phyloP scores from a whole-genome alignment of 129 eudicot species.

The Smallanthus sonchifolius region DNA sequence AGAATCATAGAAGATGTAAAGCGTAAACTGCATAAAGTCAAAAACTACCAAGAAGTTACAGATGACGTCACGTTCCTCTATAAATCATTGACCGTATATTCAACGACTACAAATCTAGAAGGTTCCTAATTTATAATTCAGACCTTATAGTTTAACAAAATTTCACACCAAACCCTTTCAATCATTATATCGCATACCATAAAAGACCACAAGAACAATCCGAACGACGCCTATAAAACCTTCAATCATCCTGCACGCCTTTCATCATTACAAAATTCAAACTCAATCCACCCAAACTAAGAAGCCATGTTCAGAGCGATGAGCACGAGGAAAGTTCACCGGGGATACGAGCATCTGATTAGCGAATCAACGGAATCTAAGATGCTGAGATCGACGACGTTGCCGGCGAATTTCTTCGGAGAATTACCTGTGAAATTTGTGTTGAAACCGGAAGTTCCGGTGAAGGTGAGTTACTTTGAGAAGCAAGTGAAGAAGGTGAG shows the following conservation, averaged over 20 bases:
- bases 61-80: too few species aligned
- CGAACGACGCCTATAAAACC: constrained; percentile 6
- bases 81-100: not conserved
- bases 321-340: constrained; percentile 40
- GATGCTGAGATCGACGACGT: constrained; percentile 32
- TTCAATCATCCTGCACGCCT: constrained; percentile 2
- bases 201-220: not conserved
- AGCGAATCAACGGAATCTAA: constrained; percentile 34
- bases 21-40: too few species aligned
- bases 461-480: constrained; percentile 10
- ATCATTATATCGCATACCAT: not conserved
- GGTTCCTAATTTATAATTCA: not conserved
- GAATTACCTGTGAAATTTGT: constrained; percentile 1
- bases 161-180: not conserved
- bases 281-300: not conserved
- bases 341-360: constrained; percentile 40
- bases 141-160: not conserved
- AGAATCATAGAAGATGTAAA: too few species aligned
- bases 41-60: too few species aligned
- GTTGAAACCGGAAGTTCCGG: constrained; percentile 6
- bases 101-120: not conserved
- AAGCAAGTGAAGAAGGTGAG: constrained; percentile 58
- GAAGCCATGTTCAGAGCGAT: constrained; percentile 64
- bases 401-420: constrained; percentile 36
- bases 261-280: not conserved